Percentiles rank a stretch among this genome's conserved stretches.
Evolutionary conservation across 2,329 filamentous ascomycete species (phyloP).

Genomic region (Calonectria honghensis): DNA sequence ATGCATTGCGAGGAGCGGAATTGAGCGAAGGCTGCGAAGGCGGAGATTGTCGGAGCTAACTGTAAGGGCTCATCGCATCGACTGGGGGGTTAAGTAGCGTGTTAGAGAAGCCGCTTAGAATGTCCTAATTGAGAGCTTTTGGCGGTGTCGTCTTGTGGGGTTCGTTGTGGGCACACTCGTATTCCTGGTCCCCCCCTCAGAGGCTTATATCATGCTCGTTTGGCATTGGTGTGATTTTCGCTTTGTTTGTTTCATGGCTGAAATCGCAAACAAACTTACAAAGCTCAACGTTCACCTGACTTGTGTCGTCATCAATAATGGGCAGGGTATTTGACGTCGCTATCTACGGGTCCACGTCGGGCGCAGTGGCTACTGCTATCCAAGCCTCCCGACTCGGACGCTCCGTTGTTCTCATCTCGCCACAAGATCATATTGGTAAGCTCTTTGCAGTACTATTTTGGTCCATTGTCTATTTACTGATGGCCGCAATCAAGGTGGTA

Average conservation of each 20-base stretch:
- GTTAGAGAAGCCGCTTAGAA: not conserved
- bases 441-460: too few species aligned
- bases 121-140: not conserved
- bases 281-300: not conserved
- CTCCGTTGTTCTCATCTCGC: not conserved
- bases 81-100: not conserved
- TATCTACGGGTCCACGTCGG: constrained; percentile 18
- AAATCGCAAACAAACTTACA: not conserved
- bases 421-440: constrained; percentile 14
- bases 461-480: not conserved
- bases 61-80: not conserved
- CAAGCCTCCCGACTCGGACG: not conserved
- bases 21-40: not conserved
- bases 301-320: not conserved
- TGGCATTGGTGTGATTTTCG: not conserved
- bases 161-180: not conserved
- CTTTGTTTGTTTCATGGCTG: not conserved
- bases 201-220: not conserved
- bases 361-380: constrained; percentile 10
- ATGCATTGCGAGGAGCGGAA: not conserved
- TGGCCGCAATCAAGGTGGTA: not conserved
- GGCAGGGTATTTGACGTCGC: not conserved
- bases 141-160: not conserved
- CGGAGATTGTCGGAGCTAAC: not conserved
- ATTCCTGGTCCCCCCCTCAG: not conserved